phyloP scores from a whole-genome alignment of 148 eudicot species.

The Diospyros kaki region DNA sequence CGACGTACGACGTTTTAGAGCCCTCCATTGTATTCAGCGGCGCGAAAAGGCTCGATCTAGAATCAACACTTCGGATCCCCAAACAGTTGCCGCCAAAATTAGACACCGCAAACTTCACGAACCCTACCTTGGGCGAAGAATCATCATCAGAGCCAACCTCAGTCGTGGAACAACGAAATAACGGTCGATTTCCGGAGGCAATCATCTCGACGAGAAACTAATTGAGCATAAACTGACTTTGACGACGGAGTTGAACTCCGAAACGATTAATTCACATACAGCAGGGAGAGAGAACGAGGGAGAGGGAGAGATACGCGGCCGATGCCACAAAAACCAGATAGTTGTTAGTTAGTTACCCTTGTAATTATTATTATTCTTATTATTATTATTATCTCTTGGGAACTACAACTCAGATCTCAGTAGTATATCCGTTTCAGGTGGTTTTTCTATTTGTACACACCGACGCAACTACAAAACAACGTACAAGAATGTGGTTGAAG shows the following conservation, averaged over 20 bases:
- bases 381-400: too few relatives aligned
- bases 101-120: constrained; percentile 5
- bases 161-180: neutral
- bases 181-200: constrained; percentile 6
- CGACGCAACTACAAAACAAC: too few relatives aligned
- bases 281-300: neutral
- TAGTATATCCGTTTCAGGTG: too few relatives aligned
- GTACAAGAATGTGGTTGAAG: too few relatives aligned
- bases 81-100: neutral
- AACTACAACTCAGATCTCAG: too few relatives aligned
- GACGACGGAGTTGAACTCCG: too few relatives aligned
- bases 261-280: neutral
- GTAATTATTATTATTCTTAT: too few relatives aligned
- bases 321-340: neutral
- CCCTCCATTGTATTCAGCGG: constrained; percentile 31
- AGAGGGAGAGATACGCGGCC: neutral
- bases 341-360: too few relatives aligned
- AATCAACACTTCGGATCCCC: constrained; percentile 12
- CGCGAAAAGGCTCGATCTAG: constrained; percentile 21
- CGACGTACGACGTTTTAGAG: constrained; percentile 25
- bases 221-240: too few relatives aligned
- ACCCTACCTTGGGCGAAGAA: constrained; percentile 8
- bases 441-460: too few relatives aligned
- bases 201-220: constrained; percentile 14
- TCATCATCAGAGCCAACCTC: neutral